phyloP scores from a whole-genome alignment of 495 filamentous ascomycete genomes.

The Hypoxylon cercidicola region DNA sequence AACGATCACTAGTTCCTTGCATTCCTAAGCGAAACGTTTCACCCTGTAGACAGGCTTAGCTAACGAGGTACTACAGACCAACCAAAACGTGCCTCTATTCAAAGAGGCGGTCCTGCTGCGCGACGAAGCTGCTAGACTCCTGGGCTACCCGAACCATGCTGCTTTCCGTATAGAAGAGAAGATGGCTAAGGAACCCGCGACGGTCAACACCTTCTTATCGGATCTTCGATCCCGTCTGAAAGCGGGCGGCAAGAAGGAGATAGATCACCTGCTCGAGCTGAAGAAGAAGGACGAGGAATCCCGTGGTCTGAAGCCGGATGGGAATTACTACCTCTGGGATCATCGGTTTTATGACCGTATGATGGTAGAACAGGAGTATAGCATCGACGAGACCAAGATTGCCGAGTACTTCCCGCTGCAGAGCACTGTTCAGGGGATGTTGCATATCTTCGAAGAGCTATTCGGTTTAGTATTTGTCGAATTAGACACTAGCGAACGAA shows the following conservation, averaged over 20 bases:
- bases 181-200: conserved; percentile 94
- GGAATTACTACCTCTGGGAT: conserved; percentile 93
- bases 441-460: conserved; percentile 91
- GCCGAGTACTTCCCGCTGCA: conserved; percentile 94
- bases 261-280: conserved; percentile 72
- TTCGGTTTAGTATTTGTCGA: conserved; percentile 94
- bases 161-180: conserved; percentile 92
- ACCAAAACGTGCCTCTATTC: conserved; percentile 87
- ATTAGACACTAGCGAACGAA: conserved; percentile 64
- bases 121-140: conserved; percentile 89
- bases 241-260: conserved; percentile 81
- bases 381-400: conserved; percentile 87
- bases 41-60: background rate
- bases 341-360: conserved; percentile 82
- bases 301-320: conserved; percentile 68
- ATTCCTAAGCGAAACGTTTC: background rate
- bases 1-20: background rate
- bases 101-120: conserved; percentile 85
- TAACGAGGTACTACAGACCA: conserved; percentile 60
- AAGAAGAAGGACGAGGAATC: conserved; percentile 80
- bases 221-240: conserved; percentile 80
- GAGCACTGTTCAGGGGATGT: conserved; percentile 87
- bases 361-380: conserved; percentile 91
- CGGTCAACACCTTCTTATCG: conserved; percentile 83
- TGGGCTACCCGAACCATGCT: conserved; percentile 94